phyloP scores from a whole-genome alignment of 2,329 filamentous ascomycete species.

The Xylariaceae sp. region DNA sequence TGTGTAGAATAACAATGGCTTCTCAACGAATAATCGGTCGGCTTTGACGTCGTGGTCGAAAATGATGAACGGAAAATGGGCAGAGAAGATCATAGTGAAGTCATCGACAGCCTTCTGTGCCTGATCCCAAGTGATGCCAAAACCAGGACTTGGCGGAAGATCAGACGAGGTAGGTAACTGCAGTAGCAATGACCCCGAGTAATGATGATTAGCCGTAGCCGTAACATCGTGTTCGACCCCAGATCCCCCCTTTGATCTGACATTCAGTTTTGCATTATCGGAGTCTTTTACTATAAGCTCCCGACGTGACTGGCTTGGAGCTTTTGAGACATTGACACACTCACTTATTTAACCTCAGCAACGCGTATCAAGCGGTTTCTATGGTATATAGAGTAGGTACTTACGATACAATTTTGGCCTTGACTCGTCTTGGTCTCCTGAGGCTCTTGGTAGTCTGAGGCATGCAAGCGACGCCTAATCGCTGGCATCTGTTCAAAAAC shows the following conservation, averaged over 20 bases:
- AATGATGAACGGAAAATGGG: constrained; percentile 39
- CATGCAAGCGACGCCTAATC: constrained; percentile 25
- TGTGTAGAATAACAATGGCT: constrained; percentile 39
- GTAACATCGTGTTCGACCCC: not conserved
- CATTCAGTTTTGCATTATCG: not conserved
- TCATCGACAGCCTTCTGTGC: constrained; percentile 35
- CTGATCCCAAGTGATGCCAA: constrained; percentile 39
- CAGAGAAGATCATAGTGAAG: constrained; percentile 34
- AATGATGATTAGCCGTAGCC: not conserved
- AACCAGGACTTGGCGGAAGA: constrained; percentile 26
- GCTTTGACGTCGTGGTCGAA: constrained; percentile 32
- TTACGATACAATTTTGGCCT: constrained; percentile 24
- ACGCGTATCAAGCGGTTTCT: not conserved
- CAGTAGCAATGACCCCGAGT: not conserved
- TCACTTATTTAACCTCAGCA: constrained; percentile 3
- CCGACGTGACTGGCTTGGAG: not conserved
- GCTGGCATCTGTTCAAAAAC: constrained; percentile 23
- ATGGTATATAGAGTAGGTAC: constrained; percentile 2
- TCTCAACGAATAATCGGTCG: constrained; percentile 31
- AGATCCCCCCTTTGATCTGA: no score
- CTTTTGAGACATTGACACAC: not conserved
- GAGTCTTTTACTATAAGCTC: not conserved
- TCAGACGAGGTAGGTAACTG: not conserved
- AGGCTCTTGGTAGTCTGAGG: constrained; percentile 31
- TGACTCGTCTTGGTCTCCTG: constrained; percentile 31